These are phyloP conservation scores for Papilionanthe hybrid DNA, from an alignment of 116 monocot genomes.

Conservation along the genomic window DNA sequence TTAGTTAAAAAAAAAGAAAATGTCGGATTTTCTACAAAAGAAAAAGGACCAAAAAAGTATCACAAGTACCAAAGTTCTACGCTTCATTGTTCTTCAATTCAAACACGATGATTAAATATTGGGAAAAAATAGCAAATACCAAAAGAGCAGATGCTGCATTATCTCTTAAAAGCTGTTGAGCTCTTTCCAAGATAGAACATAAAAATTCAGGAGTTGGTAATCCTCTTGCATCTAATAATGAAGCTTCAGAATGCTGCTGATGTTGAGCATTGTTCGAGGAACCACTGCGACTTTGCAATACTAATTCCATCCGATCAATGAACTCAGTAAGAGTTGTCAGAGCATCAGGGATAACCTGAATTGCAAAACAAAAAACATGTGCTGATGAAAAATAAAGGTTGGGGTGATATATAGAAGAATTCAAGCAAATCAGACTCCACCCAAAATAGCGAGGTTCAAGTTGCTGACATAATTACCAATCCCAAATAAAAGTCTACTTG, in stretches of 20 bases:
- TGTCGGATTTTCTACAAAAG: neutral
- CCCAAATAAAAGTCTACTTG: neutral
- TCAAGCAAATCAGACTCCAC: neutral
- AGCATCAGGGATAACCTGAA: constrained; percentile 78
- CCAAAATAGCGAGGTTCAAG: neutral
- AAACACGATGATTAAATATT: neutral
- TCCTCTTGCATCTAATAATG: constrained; percentile 27
- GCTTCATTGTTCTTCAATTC: neutral
- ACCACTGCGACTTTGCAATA: constrained; percentile 41
- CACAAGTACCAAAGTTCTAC: neutral
- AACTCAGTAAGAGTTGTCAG: constrained; percentile 73
- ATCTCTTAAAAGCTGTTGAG: constrained; percentile 59
- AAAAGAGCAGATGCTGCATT: constrained; percentile 51
- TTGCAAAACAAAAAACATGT: neutral
- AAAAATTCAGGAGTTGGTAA: constrained; percentile 61
- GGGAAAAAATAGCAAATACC: constrained; percentile 25
- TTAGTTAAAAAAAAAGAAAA: neutral
- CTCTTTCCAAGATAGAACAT: constrained; percentile 46
- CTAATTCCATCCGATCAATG: constrained; percentile 61
- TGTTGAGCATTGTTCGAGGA: constrained; percentile 23
- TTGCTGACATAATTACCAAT: neutral
- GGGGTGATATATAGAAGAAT: too few relatives aligned
- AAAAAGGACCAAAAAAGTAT: neutral
- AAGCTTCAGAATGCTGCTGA: constrained; percentile 17
- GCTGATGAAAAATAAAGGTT: neutral